Evolutionary conservation across 176 grass and related monocot species (phyloP), one percentile per base, ranked within the genome.

Genomic region (Phoenix dactylifera): DNA sequence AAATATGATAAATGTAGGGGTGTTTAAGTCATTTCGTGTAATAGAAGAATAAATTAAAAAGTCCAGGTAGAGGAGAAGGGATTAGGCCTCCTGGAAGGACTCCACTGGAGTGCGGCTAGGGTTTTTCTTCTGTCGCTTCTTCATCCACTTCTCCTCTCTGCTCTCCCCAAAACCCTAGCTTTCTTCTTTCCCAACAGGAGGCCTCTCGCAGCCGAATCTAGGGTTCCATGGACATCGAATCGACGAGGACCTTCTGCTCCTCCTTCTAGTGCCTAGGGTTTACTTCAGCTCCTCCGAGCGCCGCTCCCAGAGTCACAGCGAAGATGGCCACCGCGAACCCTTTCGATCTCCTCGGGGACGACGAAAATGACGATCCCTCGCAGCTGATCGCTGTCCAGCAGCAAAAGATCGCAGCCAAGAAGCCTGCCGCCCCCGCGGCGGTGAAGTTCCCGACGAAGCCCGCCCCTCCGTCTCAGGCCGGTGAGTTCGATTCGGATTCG

Each of bases 341-440:
- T 20, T 85, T 95, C 71, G 84, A 94, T 79, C 84, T 94, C 74
- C 89, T 88, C 28, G 80, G 83, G 16, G 89, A 94, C 67, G 80
- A 78, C 52, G 84, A 88, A 63, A 82, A 70, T 68, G 89, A 85
- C 75, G 84, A 94, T 51, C 77, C 74, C 1, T 79, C 75, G 50
- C 71, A 67, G 25, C 72, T 95, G 60, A 67, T 85, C 57, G 85
- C 64, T 14, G 82, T 78, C n/a, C 73, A 63, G 20, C 68, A 85
- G 85, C 74, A 85, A 81, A 89, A 77, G 72, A 57, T 57, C 15
- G 75, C 85, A 1, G 75, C 78, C 3, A 82, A 82, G 32, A 76
- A 82, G 49, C 61, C 80, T 4, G 65, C 77, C 28, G 59, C 55
- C 17, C 18, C 64, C 0, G 53, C 66, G 15, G 70, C 66, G 48